Conservation (phyloP, 768 basidiomycete genomes). For the Tylopilus intermedius region DNA sequence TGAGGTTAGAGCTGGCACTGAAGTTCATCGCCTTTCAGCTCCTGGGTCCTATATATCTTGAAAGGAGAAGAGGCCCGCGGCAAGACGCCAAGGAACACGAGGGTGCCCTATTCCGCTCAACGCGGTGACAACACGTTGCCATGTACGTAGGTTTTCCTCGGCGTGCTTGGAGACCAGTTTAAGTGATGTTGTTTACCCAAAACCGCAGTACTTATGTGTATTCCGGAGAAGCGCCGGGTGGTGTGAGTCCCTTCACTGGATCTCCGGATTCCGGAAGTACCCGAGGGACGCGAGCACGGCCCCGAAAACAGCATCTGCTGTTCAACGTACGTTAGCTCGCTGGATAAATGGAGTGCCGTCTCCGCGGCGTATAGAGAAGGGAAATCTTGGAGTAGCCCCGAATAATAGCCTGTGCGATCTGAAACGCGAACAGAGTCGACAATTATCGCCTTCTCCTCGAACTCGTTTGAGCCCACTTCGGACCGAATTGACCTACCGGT, state of each 20-base stretch:
- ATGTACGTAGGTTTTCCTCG: background rate
- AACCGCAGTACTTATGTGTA: no score
- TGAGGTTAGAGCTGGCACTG: background rate
- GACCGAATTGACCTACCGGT: background rate
- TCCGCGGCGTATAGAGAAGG: background rate
- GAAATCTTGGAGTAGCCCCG: background rate
- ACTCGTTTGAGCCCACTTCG: background rate
- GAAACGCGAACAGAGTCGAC: constrained; percentile 3
- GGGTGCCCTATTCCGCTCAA: background rate
- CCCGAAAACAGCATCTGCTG: no score
- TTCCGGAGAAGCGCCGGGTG: background rate
- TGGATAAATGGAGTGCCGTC: background rate
- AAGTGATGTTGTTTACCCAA: no score
- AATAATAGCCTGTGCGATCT: background rate
- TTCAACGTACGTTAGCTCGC: background rate
- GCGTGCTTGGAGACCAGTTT: background rate
- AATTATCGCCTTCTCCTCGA: background rate
- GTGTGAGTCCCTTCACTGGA: no score
- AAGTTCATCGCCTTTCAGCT: background rate
- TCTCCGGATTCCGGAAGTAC: no score
- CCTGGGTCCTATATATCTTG: background rate
- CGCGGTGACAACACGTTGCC: background rate
- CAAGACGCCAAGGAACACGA: background rate
- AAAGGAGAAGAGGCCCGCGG: background rate
- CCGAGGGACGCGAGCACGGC: background rate